phyloP scores from a whole-genome alignment of 768 basidiomycete genomes.

The Hericium coralloides region DNA sequence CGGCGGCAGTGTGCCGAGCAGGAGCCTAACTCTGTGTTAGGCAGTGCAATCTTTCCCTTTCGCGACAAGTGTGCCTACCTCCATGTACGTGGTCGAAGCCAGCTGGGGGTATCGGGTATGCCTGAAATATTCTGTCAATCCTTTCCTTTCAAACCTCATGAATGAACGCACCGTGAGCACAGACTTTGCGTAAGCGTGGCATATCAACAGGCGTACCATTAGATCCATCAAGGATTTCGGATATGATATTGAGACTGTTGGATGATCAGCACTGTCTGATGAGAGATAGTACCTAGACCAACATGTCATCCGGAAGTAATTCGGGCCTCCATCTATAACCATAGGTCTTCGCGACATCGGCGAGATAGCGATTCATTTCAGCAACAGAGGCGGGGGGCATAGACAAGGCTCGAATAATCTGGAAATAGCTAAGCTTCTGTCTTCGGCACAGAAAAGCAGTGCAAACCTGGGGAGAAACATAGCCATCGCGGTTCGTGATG shows the following conservation, averaged over 20 bases:
- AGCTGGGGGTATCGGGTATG: conserved; percentile 63
- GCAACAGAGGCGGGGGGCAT: conserved; percentile 46
- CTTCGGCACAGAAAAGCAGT: background rate
- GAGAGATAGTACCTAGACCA: conserved; percentile 13
- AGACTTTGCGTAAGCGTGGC: conserved; percentile 43
- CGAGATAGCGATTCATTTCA: conserved; percentile 47
- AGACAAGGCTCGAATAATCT: conserved; percentile 46
- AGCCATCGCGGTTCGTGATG: conserved; percentile 36
- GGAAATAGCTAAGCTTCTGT: background rate
- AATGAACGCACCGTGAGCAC: conserved; percentile 45
- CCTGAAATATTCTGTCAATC: conserved; percentile 29
- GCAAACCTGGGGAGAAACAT: conserved; percentile 44
- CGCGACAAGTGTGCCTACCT: conserved; percentile 37
- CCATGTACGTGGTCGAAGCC: conserved; percentile 74
- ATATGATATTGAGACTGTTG: conserved; percentile 43
- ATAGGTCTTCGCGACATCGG: conserved; percentile 42
- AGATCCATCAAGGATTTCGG: conserved; percentile 49
- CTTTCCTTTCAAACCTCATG: too few species aligned
- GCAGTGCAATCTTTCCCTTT: background rate
- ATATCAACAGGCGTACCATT: conserved; percentile 46
- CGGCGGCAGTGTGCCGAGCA: conserved; percentile 53
- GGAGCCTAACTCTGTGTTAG: conserved; percentile 32
- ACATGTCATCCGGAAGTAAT: conserved; percentile 55
- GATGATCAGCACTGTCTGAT: conserved; percentile 1
- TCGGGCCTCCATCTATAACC: conserved; percentile 56